Evolutionary conservation across 1,284 basidiomycete genomes (phyloP).

Genomic region (Cryptococcus sp.): DNA sequence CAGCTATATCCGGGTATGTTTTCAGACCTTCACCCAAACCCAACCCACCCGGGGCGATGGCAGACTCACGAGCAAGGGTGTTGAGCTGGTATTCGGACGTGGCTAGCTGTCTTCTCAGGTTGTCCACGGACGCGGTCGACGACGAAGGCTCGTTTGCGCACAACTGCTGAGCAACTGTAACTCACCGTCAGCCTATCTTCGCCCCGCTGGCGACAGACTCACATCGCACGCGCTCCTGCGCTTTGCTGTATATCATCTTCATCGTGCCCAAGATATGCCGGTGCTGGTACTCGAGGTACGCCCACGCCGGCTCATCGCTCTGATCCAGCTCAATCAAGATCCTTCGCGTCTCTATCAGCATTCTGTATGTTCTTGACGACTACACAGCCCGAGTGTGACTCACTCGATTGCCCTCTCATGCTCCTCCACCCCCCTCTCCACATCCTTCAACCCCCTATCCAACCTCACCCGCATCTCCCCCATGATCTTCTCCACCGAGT

Average conservation of each 20-base stretch:
- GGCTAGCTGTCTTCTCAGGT: slow-evolving; percentile 32
- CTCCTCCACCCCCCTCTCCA: slow-evolving; percentile 76
- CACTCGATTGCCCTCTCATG: slow-evolving; percentile 97
- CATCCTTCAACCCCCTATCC: slow-evolving; percentile 73
- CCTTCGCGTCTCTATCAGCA: slow-evolving; percentile 51
- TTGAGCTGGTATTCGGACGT: slow-evolving; percentile 28
- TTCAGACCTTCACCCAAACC: background rate
- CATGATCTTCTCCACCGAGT: slow-evolving; percentile 91
- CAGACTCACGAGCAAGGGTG: slow-evolving; percentile 58
- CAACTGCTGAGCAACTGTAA: slow-evolving; percentile 7
- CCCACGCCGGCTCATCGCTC: slow-evolving; percentile 78
- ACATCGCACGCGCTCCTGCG: slow-evolving; percentile 61
- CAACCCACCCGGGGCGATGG: background rate
- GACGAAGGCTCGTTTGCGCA: slow-evolving; percentile 25
- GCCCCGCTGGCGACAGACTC: slow-evolving; percentile 20
- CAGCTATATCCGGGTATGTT: slow-evolving; percentile 22
- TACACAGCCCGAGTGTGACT: background rate
- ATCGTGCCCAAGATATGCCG: slow-evolving; percentile 76
- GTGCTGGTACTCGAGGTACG: slow-evolving; percentile 91
- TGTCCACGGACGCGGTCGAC: slow-evolving; percentile 29
- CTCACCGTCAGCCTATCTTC: background rate
- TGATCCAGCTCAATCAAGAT: slow-evolving; percentile 78
- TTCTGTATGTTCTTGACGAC: background rate
- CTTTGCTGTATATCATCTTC: slow-evolving; percentile 62
- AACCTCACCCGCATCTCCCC: slow-evolving; percentile 79